These are phyloP conservation scores for Aphanoascus verrucosus DNA, from an alignment of 2,329 filamentous ascomycete genomes.

Conservation along the genomic window DNA sequence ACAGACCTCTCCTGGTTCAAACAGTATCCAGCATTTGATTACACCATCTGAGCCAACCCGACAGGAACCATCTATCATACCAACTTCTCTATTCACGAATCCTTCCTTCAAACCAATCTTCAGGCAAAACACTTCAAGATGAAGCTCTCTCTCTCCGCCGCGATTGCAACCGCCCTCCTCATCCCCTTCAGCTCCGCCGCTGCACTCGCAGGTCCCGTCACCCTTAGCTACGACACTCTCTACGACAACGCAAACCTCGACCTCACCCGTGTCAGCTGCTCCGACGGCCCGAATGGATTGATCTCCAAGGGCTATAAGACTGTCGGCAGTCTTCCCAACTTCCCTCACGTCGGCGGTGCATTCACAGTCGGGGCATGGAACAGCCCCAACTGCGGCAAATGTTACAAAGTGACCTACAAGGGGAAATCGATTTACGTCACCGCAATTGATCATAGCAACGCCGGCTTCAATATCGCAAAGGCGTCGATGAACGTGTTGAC, in stretches of 20 bases:
- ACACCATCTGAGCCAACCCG: too few relatives aligned
- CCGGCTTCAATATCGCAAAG: conserved; percentile 40
- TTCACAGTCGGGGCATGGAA: conserved; percentile 41
- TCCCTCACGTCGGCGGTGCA: conserved; percentile 42
- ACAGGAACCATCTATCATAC: too few relatives aligned
- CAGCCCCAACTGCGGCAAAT: conserved; percentile 41
- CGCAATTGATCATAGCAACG: conserved; percentile 38
- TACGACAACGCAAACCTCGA: conserved; percentile 54
- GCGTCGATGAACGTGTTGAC: conserved; percentile 42
- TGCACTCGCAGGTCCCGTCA: conserved; percentile 21
- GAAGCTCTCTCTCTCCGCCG: conserved; percentile 18
- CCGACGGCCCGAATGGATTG: conserved; percentile 29
- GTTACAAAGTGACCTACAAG: conserved; percentile 42
- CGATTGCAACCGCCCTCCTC: conserved; percentile 17
- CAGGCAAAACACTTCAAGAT: conserved; percentile 7
- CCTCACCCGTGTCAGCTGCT: conserved; percentile 43
- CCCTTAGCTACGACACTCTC: conserved; percentile 59
- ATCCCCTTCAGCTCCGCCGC: conserved; percentile 18
- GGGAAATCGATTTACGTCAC: conserved; percentile 38
- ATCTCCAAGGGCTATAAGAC: conserved; percentile 27
- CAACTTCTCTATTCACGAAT: background rate
- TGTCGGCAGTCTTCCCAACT: conserved; percentile 37
- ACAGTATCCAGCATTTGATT: too few relatives aligned
- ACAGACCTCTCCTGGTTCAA: too few relatives aligned
- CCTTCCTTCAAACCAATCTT: background rate